phyloP scores from a whole-genome alignment of 129 eudicot genomes.

The Lactuca sativa region DNA sequence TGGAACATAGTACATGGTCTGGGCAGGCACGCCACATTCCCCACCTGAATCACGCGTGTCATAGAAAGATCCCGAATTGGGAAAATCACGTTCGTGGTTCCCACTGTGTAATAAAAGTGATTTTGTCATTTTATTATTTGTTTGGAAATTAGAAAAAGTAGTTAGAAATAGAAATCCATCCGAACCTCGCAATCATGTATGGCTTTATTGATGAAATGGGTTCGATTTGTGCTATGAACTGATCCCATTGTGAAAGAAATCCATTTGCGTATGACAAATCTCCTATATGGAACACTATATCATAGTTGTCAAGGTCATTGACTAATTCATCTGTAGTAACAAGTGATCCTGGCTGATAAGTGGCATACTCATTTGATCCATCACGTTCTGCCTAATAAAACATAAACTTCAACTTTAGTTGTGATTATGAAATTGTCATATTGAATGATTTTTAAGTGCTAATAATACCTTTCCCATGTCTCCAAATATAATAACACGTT shows the following conservation, averaged over 20 bases:
- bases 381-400: conserved; percentile 65
- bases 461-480: conserved; percentile 80
- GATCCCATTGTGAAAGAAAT: conserved; percentile 76
- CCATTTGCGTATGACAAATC: conserved; percentile 67
- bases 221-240: conserved; percentile 61
- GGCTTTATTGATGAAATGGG: conserved; percentile 70
- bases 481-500: conserved; percentile 28
- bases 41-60: conserved; percentile 60
- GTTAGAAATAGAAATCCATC: neutral
- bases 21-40: conserved; percentile 60
- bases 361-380: conserved; percentile 68
- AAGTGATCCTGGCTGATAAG: conserved; percentile 76
- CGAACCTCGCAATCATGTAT: conserved; percentile 66
- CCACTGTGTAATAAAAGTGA: conserved; percentile 38
- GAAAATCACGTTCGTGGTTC: conserved; percentile 70
- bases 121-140: neutral
- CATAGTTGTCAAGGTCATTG: conserved; percentile 28
- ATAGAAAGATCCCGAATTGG: conserved; percentile 55
- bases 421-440: neutral
- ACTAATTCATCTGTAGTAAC: conserved; percentile 62
- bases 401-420: neutral
- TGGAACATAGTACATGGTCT: conserved; percentile 50
- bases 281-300: conserved; percentile 64
- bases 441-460: neutral
- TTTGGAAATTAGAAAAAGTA: neutral